phyloP scores from a whole-genome alignment of 495 filamentous ascomycete species.

The Letharia lupina region DNA sequence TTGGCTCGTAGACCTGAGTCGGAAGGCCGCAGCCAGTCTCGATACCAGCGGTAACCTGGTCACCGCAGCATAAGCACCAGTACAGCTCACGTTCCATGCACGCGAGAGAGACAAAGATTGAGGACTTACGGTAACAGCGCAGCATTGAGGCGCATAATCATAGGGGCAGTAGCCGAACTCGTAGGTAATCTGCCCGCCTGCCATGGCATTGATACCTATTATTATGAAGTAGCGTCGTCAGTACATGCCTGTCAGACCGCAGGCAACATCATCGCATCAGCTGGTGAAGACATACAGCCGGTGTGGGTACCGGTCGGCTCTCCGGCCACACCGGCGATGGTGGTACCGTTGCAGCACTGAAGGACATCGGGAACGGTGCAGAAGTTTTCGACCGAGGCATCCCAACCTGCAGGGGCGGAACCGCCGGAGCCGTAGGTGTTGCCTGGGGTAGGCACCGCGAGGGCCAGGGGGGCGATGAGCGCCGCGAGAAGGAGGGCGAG shows the following conservation, averaged over 20 bases:
- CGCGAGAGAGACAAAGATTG: not conserved
- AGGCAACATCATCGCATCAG: too few species aligned
- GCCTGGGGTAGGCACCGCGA: not conserved
- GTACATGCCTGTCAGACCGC: too few species aligned
- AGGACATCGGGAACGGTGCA: not conserved
- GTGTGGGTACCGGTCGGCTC: not conserved
- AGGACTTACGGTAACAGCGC: not conserved
- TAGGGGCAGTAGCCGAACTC: not conserved
- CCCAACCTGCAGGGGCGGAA: not conserved
- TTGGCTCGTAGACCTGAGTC: not conserved
- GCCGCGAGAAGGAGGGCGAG: not conserved
- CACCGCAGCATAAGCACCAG: not conserved
- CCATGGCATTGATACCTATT: not conserved
- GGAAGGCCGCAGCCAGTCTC: not conserved
- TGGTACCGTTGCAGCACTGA: not conserved
- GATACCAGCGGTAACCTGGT: not conserved
- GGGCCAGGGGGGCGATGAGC: not conserved
- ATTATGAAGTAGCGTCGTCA: too few species aligned
- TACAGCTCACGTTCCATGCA: not conserved
- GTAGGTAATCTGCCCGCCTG: not conserved
- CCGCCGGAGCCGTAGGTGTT: not conserved
- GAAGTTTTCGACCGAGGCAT: not conserved
- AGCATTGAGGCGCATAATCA: too few species aligned
- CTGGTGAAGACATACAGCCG: not conserved
- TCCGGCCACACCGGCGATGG: not conserved